phyloP scores from a whole-genome alignment of 129 eudicot species.

The Centella asiatica region DNA sequence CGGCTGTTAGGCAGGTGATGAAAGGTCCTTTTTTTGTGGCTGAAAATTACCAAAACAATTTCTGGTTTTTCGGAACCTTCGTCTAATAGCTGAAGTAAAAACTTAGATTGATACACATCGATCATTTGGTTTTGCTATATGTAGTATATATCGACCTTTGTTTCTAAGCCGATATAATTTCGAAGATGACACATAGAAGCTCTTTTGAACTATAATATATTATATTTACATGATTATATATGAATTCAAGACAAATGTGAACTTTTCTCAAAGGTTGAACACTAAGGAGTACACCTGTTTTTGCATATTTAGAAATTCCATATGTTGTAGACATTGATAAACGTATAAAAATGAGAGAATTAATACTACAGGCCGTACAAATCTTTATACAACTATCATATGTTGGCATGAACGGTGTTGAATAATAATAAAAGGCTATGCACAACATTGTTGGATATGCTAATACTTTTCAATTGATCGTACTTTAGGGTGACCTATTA shows the following conservation, averaged over 20 bases:
- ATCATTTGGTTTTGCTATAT: no score
- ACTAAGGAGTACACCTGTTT: background rate
- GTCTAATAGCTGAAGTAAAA: background rate
- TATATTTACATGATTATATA: no score
- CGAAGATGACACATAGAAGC: no score
- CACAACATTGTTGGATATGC: background rate
- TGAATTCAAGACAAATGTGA: no score
- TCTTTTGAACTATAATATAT: no score
- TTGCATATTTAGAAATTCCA: background rate
- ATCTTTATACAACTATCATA: background rate
- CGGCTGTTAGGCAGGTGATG: constrained; percentile 73
- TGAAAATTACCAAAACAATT: background rate
- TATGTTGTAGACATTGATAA: no score
- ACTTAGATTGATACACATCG: no score
- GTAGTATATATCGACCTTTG: no score
- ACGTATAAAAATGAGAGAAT: background rate
- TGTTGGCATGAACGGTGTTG: background rate
- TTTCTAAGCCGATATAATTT: no score
- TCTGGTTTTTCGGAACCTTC: background rate
- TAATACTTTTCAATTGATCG: background rate
- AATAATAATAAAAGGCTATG: background rate
- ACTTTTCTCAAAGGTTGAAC: background rate
- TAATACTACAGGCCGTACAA: no score
- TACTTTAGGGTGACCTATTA: constrained; percentile 58
- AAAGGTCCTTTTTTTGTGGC: background rate